A percentile compares a stretch with the other conserved stretches of the same genome.
These are phyloP conservation scores for Anthostomella pinea DNA, from an alignment of 2,329 filamentous ascomycete species.

Conservation along the genomic window DNA sequence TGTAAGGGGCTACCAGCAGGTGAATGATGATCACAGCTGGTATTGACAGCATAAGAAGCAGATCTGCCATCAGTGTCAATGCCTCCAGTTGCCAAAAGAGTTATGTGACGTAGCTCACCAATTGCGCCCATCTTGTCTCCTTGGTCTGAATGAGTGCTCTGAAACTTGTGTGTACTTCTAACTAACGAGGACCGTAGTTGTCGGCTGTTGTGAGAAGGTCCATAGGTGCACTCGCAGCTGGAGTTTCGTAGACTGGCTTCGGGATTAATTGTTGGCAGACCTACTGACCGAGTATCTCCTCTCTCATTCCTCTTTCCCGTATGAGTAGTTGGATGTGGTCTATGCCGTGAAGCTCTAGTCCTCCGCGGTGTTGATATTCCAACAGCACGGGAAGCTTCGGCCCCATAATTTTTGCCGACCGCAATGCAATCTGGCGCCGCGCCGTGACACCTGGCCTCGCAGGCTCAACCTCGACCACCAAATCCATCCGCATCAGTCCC, in stretches of 20 bases:
- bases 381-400: neutral
- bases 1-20: slow-evolving; percentile 76
- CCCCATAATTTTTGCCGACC: slow-evolving; percentile 5
- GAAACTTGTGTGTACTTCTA: too few species aligned
- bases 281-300: too few species aligned
- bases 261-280: too few species aligned
- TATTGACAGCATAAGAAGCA: slow-evolving; percentile 52
- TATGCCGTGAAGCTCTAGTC: too few species aligned
- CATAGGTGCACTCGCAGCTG: too few species aligned
- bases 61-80: slow-evolving; percentile 37
- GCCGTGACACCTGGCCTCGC: slow-evolving; percentile 19
- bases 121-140: slow-evolving; percentile 21
- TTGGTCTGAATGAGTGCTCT: neutral
- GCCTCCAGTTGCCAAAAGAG: neutral
- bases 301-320: too few species aligned
- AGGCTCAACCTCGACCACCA: too few species aligned
- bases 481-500: neutral
- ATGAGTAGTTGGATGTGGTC: too few species aligned
- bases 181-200: too few species aligned
- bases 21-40: slow-evolving; percentile 66
- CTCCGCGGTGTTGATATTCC: too few species aligned
- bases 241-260: too few species aligned
- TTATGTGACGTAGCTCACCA: slow-evolving; percentile 16
- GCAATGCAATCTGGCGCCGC: slow-evolving; percentile 5
- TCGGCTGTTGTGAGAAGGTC: too few species aligned